Evolutionary conservation across 495 filamentous ascomycete species (phyloP).

Genomic region (Talaromyces adpressus): DNA sequence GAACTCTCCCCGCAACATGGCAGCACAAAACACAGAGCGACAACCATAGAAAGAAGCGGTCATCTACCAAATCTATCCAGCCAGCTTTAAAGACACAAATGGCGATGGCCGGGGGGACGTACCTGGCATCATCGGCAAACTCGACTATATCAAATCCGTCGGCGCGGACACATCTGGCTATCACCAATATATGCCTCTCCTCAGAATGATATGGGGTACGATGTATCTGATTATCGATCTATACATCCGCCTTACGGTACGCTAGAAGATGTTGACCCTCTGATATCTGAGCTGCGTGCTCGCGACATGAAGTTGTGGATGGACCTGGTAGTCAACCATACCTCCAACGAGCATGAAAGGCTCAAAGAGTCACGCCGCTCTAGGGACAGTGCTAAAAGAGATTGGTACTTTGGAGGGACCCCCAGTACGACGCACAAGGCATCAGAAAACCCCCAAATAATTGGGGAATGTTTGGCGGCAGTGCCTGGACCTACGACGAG

Average conservation of each 20-base stretch:
- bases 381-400: constrained; percentile 43
- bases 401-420: constrained; percentile 59
- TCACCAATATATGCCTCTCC: constrained; percentile 62
- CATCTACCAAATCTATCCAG: constrained; percentile 66
- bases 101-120: constrained; percentile 62
- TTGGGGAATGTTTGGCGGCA: constrained; percentile 42
- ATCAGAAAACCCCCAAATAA: constrained; percentile 50
- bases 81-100: constrained; percentile 58
- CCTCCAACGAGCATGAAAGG: constrained; percentile 52
- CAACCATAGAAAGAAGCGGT: constrained; percentile 46
- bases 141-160: constrained; percentile 58
- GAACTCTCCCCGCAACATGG: not conserved
- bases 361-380: constrained; percentile 51
- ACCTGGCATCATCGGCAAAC: constrained; percentile 53
- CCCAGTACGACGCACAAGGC: constrained; percentile 39
- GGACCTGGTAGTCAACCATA: constrained; percentile 60
- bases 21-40: constrained; percentile 16
- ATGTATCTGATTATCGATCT: not conserved
- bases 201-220: constrained; percentile 43
- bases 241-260: constrained; percentile 31
- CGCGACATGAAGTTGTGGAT: constrained; percentile 51
- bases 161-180: constrained; percentile 63
- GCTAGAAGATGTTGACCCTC: constrained; percentile 41
- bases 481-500: constrained; percentile 37
- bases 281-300: constrained; percentile 32